Conservation (phyloP, 139 green algal species). For the Chlorella ohadii region DNA sequence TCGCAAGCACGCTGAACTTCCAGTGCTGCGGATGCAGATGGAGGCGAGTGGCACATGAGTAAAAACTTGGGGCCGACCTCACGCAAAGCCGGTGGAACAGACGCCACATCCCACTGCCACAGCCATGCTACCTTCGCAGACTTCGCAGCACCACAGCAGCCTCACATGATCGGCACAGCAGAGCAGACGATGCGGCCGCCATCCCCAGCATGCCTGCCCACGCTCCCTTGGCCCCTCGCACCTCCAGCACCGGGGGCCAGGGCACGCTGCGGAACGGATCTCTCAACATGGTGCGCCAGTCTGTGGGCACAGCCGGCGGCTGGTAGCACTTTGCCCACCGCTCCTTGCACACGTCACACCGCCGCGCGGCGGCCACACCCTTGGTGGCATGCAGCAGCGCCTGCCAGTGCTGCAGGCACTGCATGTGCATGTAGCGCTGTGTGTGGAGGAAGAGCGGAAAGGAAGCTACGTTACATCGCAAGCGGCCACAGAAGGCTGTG, state of each 20-base stretch:
- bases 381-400: conserved; percentile 10
- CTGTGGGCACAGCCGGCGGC: background rate
- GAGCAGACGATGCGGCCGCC: too few species aligned
- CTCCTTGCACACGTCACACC: conserved; percentile 13
- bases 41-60: too few species aligned
- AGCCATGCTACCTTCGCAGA: too few species aligned
- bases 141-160: too few species aligned
- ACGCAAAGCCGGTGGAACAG: too few species aligned
- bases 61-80: too few species aligned
- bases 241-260: conserved; percentile 11
- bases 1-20: conserved; percentile 2
- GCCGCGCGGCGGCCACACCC: background rate
- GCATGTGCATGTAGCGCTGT: conserved; percentile 13
- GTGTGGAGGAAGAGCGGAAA: background rate
- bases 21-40: too few species aligned
- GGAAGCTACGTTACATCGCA: background rate
- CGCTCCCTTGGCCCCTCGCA: background rate
- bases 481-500: too few species aligned
- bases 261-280: background rate
- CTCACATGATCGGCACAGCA: too few species aligned
- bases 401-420: conserved; percentile 17
- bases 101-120: too few species aligned
- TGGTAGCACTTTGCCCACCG: background rate
- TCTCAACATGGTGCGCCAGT: conserved; percentile 3
- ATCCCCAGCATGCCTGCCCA: too few species aligned